Base-by-base conservation (phyloP, 148 eudicot genomes). In the Rhododendron ovatum region DNA sequence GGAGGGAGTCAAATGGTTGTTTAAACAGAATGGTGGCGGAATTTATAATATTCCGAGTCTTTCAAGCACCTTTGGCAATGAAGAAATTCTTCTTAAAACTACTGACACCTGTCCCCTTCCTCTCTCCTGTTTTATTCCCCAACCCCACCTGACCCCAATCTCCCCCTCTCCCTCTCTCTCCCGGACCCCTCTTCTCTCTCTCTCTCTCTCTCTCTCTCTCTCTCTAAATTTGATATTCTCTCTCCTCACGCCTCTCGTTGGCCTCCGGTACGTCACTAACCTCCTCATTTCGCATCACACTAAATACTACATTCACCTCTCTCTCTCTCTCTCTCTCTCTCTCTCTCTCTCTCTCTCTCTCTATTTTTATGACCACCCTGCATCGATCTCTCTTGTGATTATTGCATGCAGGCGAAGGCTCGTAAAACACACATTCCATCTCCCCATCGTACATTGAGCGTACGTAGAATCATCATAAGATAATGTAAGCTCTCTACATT, bases 401-500 rank as follows among this genome's bases (percentile, higher is more conserved):
- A 82, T 57, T 81, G 35, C 37, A 28, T 82, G 76, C 84, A 82
- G 84, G 47, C 65, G 83, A 81, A 81, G 69, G 83, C 69, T 81
- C 41, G 30, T 22, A 28, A 85, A 15, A 9, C 65, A 26, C 28
- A 39, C 50, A 14, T 22, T 61, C 11, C n/a, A 61, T 61, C 71
- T n/a, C 71, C 71, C 71, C 71, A 24, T 24, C 71, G 30, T n/a
- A 65, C 3, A 59, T 59, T 59, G 65, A 7, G 7, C 30, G 33
- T n/a, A n/a, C n/a, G n/a, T 65, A 65, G 24, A 61, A 61, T 22
- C 67, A 61, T 7, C 69, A 61, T 7, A n/a, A n/a, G n/a, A n/a
- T n/a, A 22, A n/a, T 63, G 28, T 63, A 63, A 22, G 26, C 28
- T 24, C 71, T 63, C 11, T 65, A n/a, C 73, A 65, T 30, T 65